Conservation (phyloP, 176 grass and related monocot genomes). For the Cenchrus purpureus region DNA sequence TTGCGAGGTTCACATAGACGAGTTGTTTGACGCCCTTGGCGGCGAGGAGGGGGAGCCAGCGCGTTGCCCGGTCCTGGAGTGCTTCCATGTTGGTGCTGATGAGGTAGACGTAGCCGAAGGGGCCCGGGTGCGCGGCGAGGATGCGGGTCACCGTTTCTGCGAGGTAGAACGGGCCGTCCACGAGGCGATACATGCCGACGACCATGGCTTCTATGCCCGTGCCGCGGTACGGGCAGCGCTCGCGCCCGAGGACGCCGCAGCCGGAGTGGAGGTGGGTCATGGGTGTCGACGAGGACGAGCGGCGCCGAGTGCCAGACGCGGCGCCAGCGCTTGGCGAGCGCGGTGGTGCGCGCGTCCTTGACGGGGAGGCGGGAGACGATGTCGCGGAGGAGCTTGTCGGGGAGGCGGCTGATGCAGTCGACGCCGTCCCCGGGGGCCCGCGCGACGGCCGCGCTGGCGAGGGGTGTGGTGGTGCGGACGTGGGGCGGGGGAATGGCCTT, state of each 20-base stretch:
- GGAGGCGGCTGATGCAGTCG: too few relatives aligned
- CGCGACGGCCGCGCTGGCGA: background rate
- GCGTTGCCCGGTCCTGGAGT: background rate
- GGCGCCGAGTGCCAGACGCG: too few relatives aligned
- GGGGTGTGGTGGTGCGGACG: background rate
- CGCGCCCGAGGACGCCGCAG: background rate
- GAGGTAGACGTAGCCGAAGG: slow-evolving; percentile 19
- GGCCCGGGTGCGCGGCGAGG: slow-evolving; percentile 26
- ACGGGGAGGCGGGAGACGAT: too few relatives aligned
- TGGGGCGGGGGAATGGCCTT: background rate
- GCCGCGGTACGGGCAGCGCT: background rate
- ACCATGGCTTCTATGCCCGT: too few relatives aligned
- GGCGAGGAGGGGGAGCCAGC: slow-evolving; percentile 3
- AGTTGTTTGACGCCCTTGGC: slow-evolving; percentile 3
- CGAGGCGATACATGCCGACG: too few relatives aligned
- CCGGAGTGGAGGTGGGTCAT: slow-evolving; percentile 1
- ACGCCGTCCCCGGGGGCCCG: too few relatives aligned
- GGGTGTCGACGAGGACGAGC: background rate
- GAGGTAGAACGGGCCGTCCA: background rate
- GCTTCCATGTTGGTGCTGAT: background rate
- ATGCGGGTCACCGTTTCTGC: background rate
- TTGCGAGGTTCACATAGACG: background rate
- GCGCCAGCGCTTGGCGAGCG: too few relatives aligned
- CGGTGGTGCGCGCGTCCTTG: too few relatives aligned
- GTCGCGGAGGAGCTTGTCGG: too few relatives aligned